Evolutionary conservation across 1,284 basidiomycete species (phyloP), one percentile per base, ranked within the genome.

Genomic region (Schizophyllum amplum): DNA sequence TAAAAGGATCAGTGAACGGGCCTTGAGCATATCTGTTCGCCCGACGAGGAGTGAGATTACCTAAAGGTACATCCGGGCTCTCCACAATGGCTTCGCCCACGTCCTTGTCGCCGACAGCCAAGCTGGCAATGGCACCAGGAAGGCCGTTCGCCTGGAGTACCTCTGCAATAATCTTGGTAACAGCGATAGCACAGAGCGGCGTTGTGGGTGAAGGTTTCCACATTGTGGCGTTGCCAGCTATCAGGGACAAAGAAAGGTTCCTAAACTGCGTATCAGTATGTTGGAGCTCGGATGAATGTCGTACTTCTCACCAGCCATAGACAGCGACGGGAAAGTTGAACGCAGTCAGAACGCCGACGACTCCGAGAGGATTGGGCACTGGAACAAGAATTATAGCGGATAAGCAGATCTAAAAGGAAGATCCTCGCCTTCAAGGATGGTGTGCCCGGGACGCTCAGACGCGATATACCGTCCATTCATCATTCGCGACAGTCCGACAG

Each of bases 121-220:
- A 80, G 27, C 86, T 77, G 1, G 92, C 92, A 0, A 89, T 83
- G 17, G 92, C 92, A 1, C 90, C 90, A 3, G 92, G 88, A 11
- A 97, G 74, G 23, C 82, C 82, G 67, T 97, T 93, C 58, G 74
- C 77, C 72, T 95, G 88, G 55, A 98, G 75, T 9, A 98, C 90
- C 24, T 76, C 71, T 20, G 90, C 77, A 49, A 98, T 77, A 63
- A 98, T 90, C 67, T 86, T 87, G 27, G 91, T 94, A 13, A 92
- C 83, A 0, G 94, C 94, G 57, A 98, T 90, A 11, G 93, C 81
- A 67, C 84, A 93, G 49, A 96, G 73, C 1, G 94, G 89, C 0
- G 95, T 98, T 4, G 83, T 90, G 0, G 90, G 92, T 0, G 92
- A 90, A 1, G 94, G 94, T 69, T 98, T 98, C 94, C 94, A 98